These are phyloP conservation scores for Fomes fomentarius DNA, from an alignment of 1,284 basidiomycete species.

Conservation along the genomic window DNA sequence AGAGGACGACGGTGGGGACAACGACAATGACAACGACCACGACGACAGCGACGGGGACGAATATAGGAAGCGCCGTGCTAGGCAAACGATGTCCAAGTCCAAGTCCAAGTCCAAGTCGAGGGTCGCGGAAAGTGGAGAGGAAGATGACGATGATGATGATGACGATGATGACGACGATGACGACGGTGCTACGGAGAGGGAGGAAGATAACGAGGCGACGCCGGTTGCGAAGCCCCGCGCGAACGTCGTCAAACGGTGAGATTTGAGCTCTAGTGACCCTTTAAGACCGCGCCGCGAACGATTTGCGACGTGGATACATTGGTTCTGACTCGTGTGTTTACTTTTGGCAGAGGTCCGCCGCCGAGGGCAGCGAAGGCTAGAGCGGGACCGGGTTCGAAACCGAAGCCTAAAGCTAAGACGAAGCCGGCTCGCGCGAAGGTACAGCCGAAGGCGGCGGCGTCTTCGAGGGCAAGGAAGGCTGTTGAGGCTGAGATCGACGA, in stretches of 20 bases:
- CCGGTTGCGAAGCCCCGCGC: slow-evolving; percentile 30
- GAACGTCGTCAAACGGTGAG: slow-evolving; percentile 12
- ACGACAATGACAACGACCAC: slow-evolving; percentile 38
- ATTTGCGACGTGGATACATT: too few relatives aligned
- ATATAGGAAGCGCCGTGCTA: too few relatives aligned
- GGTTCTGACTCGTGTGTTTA: too few relatives aligned
- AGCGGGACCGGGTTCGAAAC: too few relatives aligned
- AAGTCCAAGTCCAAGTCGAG: too few relatives aligned
- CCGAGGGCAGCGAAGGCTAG: not conserved
- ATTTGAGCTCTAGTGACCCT: not conserved
- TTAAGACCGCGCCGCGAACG: too few relatives aligned
- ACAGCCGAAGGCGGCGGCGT: not conserved
- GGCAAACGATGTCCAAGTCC: too few relatives aligned
- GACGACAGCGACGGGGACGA: slow-evolving; percentile 42
- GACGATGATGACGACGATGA: slow-evolving; percentile 40
- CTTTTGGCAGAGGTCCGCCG: not conserved
- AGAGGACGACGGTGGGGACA: slow-evolving; percentile 28
- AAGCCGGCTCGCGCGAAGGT: too few relatives aligned
- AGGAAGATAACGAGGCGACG: slow-evolving; percentile 36
- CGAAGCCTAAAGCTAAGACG: not conserved
- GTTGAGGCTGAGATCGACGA: slow-evolving; percentile 3
- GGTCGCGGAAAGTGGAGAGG: slow-evolving; percentile 42
- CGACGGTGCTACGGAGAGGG: slow-evolving; percentile 32
- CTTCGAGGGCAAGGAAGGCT: not conserved
- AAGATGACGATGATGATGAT: slow-evolving; percentile 40